Conservation (phyloP, 1,139 yeast genomes). For the Magnusiomyces ingens region DNA sequence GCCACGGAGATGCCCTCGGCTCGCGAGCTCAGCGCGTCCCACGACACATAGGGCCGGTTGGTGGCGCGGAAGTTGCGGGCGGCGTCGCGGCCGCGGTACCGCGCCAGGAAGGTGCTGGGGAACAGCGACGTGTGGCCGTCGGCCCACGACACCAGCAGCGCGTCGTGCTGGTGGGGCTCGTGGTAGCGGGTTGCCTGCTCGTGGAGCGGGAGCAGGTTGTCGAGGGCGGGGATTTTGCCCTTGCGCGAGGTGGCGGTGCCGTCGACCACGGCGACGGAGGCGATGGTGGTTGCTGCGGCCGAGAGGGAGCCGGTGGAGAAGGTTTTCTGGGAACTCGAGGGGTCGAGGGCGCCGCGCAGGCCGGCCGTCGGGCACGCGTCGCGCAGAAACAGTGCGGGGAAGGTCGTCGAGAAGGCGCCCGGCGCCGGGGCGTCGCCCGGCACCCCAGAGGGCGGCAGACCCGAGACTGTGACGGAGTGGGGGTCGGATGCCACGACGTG, state of each 20-base stretch:
- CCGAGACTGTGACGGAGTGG: conserved; percentile 4
- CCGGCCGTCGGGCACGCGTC: conserved; percentile 50
- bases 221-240: too few relatives aligned
- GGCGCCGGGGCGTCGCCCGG: conserved; percentile 38
- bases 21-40: conserved; percentile 24
- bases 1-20: conserved; percentile 36
- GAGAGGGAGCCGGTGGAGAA: conserved; percentile 51
- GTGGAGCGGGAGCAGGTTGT: neutral
- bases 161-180: conserved; percentile 23
- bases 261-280: conserved; percentile 24
- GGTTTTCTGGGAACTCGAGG: conserved; percentile 52
- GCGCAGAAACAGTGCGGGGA: conserved; percentile 44
- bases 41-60: conserved; percentile 30
- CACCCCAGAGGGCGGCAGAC: conserved; percentile 6
- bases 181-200: neutral
- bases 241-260: conserved; percentile 23
- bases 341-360: conserved; percentile 42
- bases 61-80: conserved; percentile 32
- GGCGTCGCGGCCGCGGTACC: conserved; percentile 36
- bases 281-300: conserved; percentile 20
- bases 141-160: conserved; percentile 48
- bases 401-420: conserved; percentile 24
- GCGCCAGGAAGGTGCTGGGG: conserved; percentile 42
- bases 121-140: conserved; percentile 47
- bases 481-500: neutral